Evolutionary conservation across 768 basidiomycete genomes (phyloP).

Genomic region (Piloderma croceum): DNA sequence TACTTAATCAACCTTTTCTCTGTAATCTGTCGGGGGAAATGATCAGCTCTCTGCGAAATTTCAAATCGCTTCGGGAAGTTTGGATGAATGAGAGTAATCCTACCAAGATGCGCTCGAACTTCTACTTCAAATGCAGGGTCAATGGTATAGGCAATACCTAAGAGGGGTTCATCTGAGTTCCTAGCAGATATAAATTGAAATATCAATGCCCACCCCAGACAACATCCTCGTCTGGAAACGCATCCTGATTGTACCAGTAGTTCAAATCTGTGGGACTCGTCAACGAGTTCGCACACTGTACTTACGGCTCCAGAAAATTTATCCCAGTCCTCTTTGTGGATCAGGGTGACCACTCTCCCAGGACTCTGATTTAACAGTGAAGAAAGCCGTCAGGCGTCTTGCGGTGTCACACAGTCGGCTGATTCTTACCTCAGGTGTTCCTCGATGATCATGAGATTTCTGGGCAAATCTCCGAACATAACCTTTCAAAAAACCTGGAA

Average conservation of each 20-base stretch:
- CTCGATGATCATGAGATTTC: slow-evolving; percentile 88
- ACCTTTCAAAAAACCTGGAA: slow-evolving; percentile 81
- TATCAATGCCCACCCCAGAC: slow-evolving; percentile 67
- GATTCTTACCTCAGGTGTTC: slow-evolving; percentile 66
- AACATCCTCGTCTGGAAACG: slow-evolving; percentile 65
- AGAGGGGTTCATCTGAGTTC: background rate
- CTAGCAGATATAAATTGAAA: background rate
- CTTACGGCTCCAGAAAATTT: slow-evolving; percentile 61
- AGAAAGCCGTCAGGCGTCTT: background rate
- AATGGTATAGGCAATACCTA: slow-evolving; percentile 84
- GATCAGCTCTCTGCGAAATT: background rate
- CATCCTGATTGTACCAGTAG: slow-evolving; percentile 38
- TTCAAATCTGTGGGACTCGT: background rate
- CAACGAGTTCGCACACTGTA: background rate
- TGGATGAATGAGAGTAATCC: slow-evolving; percentile 11
- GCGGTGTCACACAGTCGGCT: background rate
- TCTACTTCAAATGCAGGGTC: slow-evolving; percentile 69
- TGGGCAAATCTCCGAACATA: slow-evolving; percentile 90
- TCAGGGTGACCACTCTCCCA: slow-evolving; percentile 84
- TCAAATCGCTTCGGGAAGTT: too few relatives aligned
- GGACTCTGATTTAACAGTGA: slow-evolving; percentile 47
- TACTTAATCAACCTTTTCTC: background rate
- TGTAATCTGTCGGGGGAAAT: background rate
- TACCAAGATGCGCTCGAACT: slow-evolving; percentile 82
- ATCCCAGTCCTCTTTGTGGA: slow-evolving; percentile 88